Evolutionary conservation across 2,329 filamentous ascomycete genomes (phyloP), one percentile per base, ranked within the genome.

Genomic region (Alternaria tenuissima): DNA sequence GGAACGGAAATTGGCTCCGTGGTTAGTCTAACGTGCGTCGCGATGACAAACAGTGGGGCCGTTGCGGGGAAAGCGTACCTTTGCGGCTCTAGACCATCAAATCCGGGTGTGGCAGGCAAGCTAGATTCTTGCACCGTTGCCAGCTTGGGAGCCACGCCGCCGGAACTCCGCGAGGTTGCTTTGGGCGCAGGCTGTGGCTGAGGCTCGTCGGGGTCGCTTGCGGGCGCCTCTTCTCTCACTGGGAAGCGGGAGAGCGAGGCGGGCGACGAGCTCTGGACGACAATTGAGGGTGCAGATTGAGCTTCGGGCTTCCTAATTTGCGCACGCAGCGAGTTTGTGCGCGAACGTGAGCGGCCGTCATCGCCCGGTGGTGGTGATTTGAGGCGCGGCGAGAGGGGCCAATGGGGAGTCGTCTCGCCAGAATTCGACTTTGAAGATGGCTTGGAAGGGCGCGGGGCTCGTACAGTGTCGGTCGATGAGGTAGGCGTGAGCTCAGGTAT

Each of bases 101-200:
- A 81, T 14, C 81, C 83, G 14, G 92, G 91, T 1, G 91, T 91
- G 51, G 88, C 89, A 47, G 81, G 81, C 54, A 92, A 87, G 80
- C 92, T 95, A 55, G 91, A 89, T 83, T 97, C 94, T 76, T 97
- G 91, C 16, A 98, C 94, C 0, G 95, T 97, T 80, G 96, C 94
- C 58, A 97, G 81, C 48, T 87, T 87, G 49, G 89, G 85, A 52
- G 84, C 86, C 58, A 63, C 67, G 52, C 84, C 86, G 73, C 84
- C 88, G 53, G 85, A 83, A 61, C 85, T 86, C 66, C 89, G 87
- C 74, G 77, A 70, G 12, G 78, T 71, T 14, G 69, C 74, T 65
- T 83, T 83, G 48, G 58, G 34, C 44, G 20, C 28, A 7, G 18
- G 46, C 32, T 26, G 46, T 22, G 56, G 59, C 24, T 69, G 62